Conservation (phyloP, 2,329 filamentous ascomycete genomes). For the Xylaria sp. region DNA sequence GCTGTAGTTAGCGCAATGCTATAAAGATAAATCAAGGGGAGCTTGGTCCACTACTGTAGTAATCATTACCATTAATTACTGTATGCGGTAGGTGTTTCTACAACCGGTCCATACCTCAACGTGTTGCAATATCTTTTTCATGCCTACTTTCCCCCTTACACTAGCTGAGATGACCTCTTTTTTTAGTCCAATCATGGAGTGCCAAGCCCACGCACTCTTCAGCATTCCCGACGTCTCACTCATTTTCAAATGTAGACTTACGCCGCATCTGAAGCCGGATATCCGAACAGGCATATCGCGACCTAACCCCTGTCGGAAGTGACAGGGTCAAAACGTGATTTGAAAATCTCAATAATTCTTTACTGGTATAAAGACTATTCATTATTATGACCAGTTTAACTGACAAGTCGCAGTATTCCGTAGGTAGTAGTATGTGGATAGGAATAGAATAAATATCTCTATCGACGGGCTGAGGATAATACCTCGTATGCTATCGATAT, state of each 20-base stretch:
- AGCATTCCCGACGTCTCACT: conserved; percentile 5
- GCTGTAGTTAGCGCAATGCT: too few species aligned
- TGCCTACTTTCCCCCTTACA: too few species aligned
- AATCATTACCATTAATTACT: too few species aligned
- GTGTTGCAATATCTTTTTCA: too few species aligned
- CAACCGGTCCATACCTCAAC: too few species aligned
- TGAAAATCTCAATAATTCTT: background rate
- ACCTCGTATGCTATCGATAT: background rate
- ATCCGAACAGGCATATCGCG: conserved; percentile 21
- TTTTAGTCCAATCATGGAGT: conserved; percentile 19
- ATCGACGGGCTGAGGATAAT: background rate
- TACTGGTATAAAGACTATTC: background rate
- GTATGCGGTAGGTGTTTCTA: too few species aligned
- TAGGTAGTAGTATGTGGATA: background rate
- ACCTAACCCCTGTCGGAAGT: conserved; percentile 14
- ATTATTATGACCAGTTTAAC: background rate
- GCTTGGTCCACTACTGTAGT: too few species aligned
- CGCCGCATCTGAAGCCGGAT: conserved; percentile 27
- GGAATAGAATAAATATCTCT: background rate
- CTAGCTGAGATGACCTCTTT: conserved; percentile 13
- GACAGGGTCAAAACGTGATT: conserved; percentile 14
- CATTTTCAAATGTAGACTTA: conserved; percentile 2
- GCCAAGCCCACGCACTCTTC: conserved; percentile 17
- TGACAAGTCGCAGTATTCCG: background rate
- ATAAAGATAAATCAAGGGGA: too few species aligned